phyloP scores from a whole-genome alignment of 208 protist species.

The Vickermania spadyakhi region DNA sequence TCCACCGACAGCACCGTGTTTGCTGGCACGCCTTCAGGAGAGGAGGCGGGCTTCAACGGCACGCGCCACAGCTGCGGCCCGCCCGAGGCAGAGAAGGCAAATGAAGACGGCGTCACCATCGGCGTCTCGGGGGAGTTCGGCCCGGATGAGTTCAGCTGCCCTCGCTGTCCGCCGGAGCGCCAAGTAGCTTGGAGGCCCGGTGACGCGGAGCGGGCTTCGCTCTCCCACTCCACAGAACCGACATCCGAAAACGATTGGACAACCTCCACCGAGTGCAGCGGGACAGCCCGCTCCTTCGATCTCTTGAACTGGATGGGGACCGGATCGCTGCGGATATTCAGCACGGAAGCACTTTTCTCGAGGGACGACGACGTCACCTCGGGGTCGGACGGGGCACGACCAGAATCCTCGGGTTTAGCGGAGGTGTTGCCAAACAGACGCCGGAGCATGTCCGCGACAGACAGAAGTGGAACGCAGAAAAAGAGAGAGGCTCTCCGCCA shows the following conservation, averaged over 20 bases:
- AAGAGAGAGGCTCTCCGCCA: too few relatives aligned
- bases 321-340: background rate
- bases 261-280: background rate
- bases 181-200: too few relatives aligned
- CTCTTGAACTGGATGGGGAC: background rate
- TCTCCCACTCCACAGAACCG: too few relatives aligned
- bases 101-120: too few relatives aligned
- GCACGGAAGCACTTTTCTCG: background rate
- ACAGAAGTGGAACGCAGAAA: too few relatives aligned
- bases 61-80: background rate
- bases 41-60: background rate
- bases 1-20: background rate
- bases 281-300: background rate
- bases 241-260: too few relatives aligned
- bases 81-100: too few relatives aligned
- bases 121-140: too few relatives aligned
- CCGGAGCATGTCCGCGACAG: background rate
- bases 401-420: background rate
- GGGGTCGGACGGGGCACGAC: background rate
- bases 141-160: too few relatives aligned
- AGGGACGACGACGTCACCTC: background rate
- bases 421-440: background rate
- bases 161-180: too few relatives aligned
- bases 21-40: background rate
- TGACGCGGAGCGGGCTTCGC: too few relatives aligned